Conservation (phyloP, 2,329 filamentous ascomycete genomes). For the Neocatenulostroma microsporum region DNA sequence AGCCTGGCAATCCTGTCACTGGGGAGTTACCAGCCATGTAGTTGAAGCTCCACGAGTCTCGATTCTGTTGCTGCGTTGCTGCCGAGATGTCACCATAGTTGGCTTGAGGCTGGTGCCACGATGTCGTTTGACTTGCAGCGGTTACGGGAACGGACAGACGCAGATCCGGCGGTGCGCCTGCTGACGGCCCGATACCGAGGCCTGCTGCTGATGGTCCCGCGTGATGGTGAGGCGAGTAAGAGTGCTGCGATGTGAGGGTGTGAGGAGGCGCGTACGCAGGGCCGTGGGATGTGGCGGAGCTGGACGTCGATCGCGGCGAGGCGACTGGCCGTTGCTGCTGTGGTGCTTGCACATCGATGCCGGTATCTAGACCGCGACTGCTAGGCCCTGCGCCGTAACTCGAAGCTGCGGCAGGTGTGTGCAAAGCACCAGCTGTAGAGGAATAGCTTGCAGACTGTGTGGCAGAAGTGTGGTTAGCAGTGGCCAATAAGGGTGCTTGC, state of each 20-base stretch:
- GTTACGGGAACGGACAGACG: slow-evolving; percentile 28
- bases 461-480: slow-evolving; percentile 18
- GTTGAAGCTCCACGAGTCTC: slow-evolving; percentile 23
- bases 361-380: no score
- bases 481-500: slow-evolving; percentile 11
- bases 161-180: slow-evolving; percentile 32
- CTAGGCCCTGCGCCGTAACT: slow-evolving; percentile 32
- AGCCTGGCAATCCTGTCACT: slow-evolving; percentile 24
- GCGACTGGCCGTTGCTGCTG: slow-evolving; percentile 29
- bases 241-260: slow-evolving; percentile 18
- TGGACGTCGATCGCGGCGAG: slow-evolving; percentile 26
- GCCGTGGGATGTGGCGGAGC: slow-evolving; percentile 26
- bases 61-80: slow-evolving; percentile 14
- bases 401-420: slow-evolving; percentile 21
- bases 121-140: slow-evolving; percentile 23
- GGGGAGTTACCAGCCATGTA: slow-evolving; percentile 22
- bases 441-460: slow-evolving; percentile 59
- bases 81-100: slow-evolving; percentile 27
- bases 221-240: slow-evolving; percentile 22
- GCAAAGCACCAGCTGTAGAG: slow-evolving; percentile 51
- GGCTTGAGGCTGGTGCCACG: slow-evolving; percentile 27
- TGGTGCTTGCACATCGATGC: slow-evolving; percentile 30
- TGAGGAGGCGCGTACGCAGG: slow-evolving; percentile 23
- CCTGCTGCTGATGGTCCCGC: slow-evolving; percentile 21
- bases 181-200: slow-evolving; percentile 28